Evolutionary conservation across 2,329 filamentous ascomycete genomes (phyloP).

Genomic region (Bipolaris sorokiniana): DNA sequence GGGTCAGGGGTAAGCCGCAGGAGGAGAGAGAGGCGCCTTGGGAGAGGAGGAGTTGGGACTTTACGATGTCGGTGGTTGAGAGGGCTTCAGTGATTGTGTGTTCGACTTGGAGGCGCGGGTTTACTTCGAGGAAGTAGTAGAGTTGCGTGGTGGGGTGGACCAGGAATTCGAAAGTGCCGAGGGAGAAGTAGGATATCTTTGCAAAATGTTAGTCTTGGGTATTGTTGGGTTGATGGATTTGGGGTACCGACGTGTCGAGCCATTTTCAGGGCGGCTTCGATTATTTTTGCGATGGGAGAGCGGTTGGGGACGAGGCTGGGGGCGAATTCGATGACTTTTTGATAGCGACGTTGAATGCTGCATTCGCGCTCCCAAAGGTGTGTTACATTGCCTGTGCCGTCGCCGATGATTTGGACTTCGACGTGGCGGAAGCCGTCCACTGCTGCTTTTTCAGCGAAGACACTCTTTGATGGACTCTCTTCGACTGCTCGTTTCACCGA

Average conservation of each 20-base stretch:
- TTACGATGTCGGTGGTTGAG: conserved; percentile 61
- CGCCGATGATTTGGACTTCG: conserved; percentile 66
- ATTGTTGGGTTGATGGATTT: fast-evolving
- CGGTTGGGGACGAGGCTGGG: conserved; percentile 60
- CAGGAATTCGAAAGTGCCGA: conserved; percentile 71
- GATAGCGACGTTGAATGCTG: conserved; percentile 65
- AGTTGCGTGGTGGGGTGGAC: conserved; percentile 57
- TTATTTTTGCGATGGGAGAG: conserved; percentile 55
- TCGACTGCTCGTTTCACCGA: conserved; percentile 59
- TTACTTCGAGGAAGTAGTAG: conserved; percentile 67
- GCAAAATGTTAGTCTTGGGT: neutral
- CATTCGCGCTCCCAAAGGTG: conserved; percentile 68
- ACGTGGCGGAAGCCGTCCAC: conserved; percentile 66
- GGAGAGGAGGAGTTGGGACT: conserved; percentile 60
- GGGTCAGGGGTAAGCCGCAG: conserved; percentile 39
- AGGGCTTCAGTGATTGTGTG: conserved; percentile 67
- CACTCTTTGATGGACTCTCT: conserved; percentile 63
- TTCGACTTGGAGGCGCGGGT: conserved; percentile 66
- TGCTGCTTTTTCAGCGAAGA: conserved; percentile 68
- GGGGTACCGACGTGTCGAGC: conserved; percentile 51
- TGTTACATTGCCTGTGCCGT: conserved; percentile 58
- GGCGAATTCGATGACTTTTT: conserved; percentile 66
- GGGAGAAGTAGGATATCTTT: conserved; percentile 62
- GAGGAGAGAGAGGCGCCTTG: conserved; percentile 55
- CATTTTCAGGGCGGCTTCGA: conserved; percentile 61